Base-by-base conservation (phyloP, 2,329 filamentous ascomycete genomes). In the Scortechinia acanthostroma region DNA sequence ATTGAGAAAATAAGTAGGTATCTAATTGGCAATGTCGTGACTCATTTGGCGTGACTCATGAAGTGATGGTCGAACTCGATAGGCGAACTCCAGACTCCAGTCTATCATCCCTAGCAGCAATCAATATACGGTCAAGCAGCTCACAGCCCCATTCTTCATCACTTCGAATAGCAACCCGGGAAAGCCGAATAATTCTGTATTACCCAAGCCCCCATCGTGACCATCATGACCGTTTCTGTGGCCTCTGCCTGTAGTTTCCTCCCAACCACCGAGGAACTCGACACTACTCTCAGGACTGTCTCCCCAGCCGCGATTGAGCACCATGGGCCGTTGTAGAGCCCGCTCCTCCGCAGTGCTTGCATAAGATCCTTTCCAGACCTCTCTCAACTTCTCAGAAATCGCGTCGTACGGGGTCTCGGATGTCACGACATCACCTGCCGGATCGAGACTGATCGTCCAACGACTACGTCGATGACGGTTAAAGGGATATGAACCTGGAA, bases 401-500 rank as follows among this genome's bases (percentile, higher is more conserved):
- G 83, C 74, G n/a, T 75, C 63, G 52, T 94, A 95, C 1, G 73
- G 68, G 44, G 87, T 87, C 64, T 97, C 93, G 0, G 89, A 94
- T 49, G 76, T 80, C 43, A 88, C 64, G 16, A 64, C 52, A 4
- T 70, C 62, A 10, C 63, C 63, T 10, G 68, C 58, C 20, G 10
- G 10, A 13, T 60, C 54, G 3, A 83, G 64, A 51, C 83, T 83
- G 40, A 95, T 82, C 44, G 83, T 80, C 93, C 93, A 98, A 33
- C 91, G 80, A 54, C 88, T 89, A 49, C 93, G 80, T 16, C 91
- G 83, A 61, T 97, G 90, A 3, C 93, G 80, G 63, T 98, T 97
- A 68, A 98, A 98, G 10, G 91, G 88, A 60, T 96, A 97, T 1
- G 90, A 95, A 0, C 93, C 93, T 1, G 93, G 93, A 2, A 97